Evolutionary conservation across 305 asterid genomes (phyloP).

Genomic region (Coffea humblotiana): DNA sequence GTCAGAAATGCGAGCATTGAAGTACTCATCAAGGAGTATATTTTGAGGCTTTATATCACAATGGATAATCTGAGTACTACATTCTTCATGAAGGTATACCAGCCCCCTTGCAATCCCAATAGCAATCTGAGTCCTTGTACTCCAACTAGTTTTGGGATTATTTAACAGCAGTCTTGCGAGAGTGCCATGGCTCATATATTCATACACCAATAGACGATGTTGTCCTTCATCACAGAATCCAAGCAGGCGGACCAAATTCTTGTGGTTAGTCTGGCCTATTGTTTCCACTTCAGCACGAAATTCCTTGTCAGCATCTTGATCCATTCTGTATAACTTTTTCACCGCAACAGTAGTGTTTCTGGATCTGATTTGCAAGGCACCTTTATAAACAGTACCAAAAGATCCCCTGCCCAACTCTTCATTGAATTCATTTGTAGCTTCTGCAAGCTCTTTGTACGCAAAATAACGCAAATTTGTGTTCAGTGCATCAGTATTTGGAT

Average conservation of each 20-base stretch:
- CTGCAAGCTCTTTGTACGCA: slow-evolving; percentile 21
- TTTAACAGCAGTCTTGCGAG: neutral
- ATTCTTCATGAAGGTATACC: too few species aligned
- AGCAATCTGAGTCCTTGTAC: slow-evolving; percentile 12
- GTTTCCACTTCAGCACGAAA: slow-evolving; percentile 35
- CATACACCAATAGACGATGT: slow-evolving; percentile 32
- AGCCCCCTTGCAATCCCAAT: too few species aligned
- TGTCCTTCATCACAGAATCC: slow-evolving; percentile 34
- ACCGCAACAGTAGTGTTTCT: slow-evolving; percentile 18
- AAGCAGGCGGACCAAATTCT: slow-evolving; percentile 3
- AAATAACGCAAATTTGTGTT: slow-evolving; percentile 23
- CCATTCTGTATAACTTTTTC: slow-evolving; percentile 27
- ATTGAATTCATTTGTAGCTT: slow-evolving; percentile 27
- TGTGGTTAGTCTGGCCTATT: slow-evolving; percentile 36
- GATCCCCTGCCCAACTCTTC: slow-evolving; percentile 36
- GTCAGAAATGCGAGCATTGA: too few species aligned
- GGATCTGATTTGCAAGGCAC: neutral
- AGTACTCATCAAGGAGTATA: too few species aligned
- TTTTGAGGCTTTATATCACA: too few species aligned
- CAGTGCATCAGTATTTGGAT: neutral
- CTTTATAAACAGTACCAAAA: slow-evolving; percentile 28
- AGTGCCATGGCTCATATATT: slow-evolving; percentile 9
- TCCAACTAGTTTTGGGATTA: slow-evolving; percentile 30
- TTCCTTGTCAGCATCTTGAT: slow-evolving; percentile 24
- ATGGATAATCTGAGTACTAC: too few species aligned